phyloP scores from a whole-genome alignment of 2,329 filamentous ascomycete genomes.

The Sporothrix pallida region DNA sequence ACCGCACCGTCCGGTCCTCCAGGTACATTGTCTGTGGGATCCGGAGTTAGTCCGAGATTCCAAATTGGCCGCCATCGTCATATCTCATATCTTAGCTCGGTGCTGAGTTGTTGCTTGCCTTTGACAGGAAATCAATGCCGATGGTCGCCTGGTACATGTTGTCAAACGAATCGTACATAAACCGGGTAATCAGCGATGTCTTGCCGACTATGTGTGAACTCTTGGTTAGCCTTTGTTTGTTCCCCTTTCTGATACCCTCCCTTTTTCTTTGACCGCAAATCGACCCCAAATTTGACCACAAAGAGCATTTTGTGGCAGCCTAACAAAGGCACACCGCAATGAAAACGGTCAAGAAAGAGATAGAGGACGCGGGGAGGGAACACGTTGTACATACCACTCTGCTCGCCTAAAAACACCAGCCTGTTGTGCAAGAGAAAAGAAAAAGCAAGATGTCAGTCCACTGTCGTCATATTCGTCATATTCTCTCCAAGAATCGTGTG shows the following conservation, averaged over 20 bases:
- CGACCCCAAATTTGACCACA: no score
- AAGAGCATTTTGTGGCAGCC: neutral
- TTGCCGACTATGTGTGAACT: constrained; percentile 75
- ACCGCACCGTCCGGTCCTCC: constrained; percentile 93
- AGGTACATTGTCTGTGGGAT: constrained; percentile 89
- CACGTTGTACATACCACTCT: constrained; percentile 76
- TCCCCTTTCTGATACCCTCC: no score
- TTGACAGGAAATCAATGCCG: constrained; percentile 98
- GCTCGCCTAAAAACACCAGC: constrained; percentile 96
- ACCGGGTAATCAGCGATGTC: constrained; percentile 96
- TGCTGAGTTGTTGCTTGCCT: constrained; percentile 61
- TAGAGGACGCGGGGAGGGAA: neutral
- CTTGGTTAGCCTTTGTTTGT: constrained; percentile 3
- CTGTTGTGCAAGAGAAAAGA: constrained; percentile 53
- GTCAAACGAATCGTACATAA: constrained; percentile 99
- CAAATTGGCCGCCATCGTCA: neutral
- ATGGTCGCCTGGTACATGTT: constrained; percentile 99
- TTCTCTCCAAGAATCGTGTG: constrained; percentile 35
- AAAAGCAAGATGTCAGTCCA: constrained; percentile 28
- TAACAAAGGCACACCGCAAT: neutral
- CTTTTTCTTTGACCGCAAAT: neutral
- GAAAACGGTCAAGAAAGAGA: neutral
- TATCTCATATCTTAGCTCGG: neutral
- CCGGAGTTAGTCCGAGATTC: constrained; percentile 29
- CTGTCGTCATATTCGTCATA: neutral